phyloP scores from a whole-genome alignment of 495 filamentous ascomycete genomes.

The Chaetomium fimeti region DNA sequence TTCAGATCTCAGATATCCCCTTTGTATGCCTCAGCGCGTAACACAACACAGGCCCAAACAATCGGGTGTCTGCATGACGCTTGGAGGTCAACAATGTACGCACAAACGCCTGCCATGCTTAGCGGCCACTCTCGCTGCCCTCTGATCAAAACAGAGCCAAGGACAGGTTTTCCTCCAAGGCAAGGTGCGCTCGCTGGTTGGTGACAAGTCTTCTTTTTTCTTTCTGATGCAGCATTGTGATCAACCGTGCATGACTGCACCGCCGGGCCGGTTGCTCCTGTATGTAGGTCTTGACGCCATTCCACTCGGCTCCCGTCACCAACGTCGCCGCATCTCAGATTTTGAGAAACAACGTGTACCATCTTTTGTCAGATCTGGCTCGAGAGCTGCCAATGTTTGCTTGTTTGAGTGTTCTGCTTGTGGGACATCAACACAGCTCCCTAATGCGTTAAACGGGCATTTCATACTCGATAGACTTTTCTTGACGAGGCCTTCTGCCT shows the following conservation, averaged over 20 bases:
- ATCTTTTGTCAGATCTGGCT: not conserved
- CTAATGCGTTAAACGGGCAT: too few relatives aligned
- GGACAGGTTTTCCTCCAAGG: not conserved
- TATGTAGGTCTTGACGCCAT: conserved; percentile 12
- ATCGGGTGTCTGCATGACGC: not conserved
- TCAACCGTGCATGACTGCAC: conserved; percentile 16
- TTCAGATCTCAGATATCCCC: not conserved
- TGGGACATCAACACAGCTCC: too few relatives aligned
- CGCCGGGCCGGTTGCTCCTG: conserved; percentile 2
- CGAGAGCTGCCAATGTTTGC: not conserved
- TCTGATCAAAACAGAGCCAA: not conserved
- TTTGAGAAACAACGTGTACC: not conserved
- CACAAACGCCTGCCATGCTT: not conserved
- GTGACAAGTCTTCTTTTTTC: not conserved
- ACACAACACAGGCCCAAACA: not conserved
- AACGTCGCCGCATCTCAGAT: not conserved
- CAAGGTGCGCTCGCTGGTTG: not conserved
- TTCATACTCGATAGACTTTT: not conserved
- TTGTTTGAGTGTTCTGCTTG: not conserved
- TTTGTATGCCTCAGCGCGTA: not conserved
- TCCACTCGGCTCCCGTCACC: not conserved
- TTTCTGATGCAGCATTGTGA: conserved; percentile 9
- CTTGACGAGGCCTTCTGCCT: not conserved
- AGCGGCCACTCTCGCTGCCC: not conserved
- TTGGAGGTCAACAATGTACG: not conserved